Conservation (phyloP, 176 grass and related monocot genomes). For the Bromus sterilis region DNA sequence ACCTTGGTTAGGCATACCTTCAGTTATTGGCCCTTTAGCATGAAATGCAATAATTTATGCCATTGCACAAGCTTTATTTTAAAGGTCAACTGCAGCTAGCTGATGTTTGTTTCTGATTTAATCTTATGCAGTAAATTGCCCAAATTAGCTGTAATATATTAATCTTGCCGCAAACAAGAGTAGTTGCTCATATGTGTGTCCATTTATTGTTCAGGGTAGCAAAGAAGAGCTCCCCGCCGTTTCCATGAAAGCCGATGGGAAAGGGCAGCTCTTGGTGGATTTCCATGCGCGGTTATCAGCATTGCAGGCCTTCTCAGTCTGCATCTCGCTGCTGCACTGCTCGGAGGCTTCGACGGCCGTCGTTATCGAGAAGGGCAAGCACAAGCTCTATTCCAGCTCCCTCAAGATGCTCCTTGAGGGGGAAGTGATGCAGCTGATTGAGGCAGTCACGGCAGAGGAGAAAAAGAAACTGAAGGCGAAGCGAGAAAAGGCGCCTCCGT, state of each 20-base stretch:
- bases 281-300: conserved; percentile 76
- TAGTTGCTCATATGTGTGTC: neutral
- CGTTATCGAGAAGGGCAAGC: conserved; percentile 59
- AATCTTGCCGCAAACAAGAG: conserved; percentile 7
- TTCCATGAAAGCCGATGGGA: conserved; percentile 53
- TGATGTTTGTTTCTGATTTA: neutral
- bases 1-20: neutral
- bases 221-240: conserved; percentile 69
- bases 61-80: conserved; percentile 2
- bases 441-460: conserved; percentile 76
- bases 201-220: conserved; percentile 54
- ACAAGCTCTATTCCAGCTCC: conserved; percentile 70
- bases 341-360: conserved; percentile 45
- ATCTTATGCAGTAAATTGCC: neutral
- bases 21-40: neutral
- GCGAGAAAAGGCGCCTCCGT: conserved; percentile 44
- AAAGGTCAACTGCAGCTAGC: neutral
- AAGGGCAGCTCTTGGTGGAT: conserved; percentile 67
- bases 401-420: conserved; percentile 84
- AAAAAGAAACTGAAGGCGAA: conserved; percentile 44
- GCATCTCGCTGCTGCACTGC: conserved; percentile 73
- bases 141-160: neutral
- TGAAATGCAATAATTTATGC: neutral
- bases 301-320: conserved; percentile 83
- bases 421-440: conserved; percentile 75